Percentiles rank a stretch among this genome's conserved stretches.
phyloP scores from a whole-genome alignment of 495 filamentous ascomycete species.

The Talaromyces liani region DNA sequence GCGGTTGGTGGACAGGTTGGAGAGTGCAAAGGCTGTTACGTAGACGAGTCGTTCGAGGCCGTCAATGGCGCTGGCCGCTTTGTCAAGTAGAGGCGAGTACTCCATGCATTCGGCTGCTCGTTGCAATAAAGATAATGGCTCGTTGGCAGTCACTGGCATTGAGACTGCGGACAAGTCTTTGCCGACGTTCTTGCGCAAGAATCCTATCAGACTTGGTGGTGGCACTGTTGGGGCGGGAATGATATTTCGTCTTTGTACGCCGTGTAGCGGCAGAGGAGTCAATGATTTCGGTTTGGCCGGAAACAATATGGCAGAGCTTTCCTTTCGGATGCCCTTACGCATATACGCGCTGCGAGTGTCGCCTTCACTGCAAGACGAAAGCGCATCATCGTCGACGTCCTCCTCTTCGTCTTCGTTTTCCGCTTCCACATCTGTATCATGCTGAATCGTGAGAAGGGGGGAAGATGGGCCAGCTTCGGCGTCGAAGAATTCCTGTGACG shows the following conservation, averaged over 20 bases:
- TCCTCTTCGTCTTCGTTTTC: constrained; percentile 27
- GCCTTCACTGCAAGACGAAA: constrained; percentile 49
- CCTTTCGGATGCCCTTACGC: constrained; percentile 28
- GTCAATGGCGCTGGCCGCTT: constrained; percentile 51
- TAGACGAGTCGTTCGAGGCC: constrained; percentile 67
- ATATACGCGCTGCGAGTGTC: constrained; percentile 31
- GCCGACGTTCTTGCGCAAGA: constrained; percentile 94
- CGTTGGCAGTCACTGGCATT: constrained; percentile 96
- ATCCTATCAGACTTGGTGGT: constrained; percentile 86
- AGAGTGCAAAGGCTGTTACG: constrained; percentile 86
- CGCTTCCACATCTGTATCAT: constrained; percentile 49
- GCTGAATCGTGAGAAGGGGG: constrained; percentile 65
- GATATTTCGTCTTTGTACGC: constrained; percentile 58
- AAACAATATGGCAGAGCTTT: constrained; percentile 51
- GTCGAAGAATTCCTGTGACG: constrained; percentile 89
- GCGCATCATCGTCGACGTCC: constrained; percentile 44
- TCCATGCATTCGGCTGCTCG: constrained; percentile 83
- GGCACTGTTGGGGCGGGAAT: constrained; percentile 63
- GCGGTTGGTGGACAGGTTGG: constrained; percentile 67
- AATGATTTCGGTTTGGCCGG: constrained; percentile 68
- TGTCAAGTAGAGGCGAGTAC: constrained; percentile 77
- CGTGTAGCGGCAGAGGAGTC: constrained; percentile 64
- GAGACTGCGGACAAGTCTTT: constrained; percentile 93
- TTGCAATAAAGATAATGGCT: constrained; percentile 82
- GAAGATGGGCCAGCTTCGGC: constrained; percentile 64